Percentiles rank a stretch among this genome's conserved stretches.
These are phyloP conservation scores for Alternaria tenuissima DNA, from an alignment of 2,329 filamentous ascomycete genomes.

Conservation along the genomic window DNA sequence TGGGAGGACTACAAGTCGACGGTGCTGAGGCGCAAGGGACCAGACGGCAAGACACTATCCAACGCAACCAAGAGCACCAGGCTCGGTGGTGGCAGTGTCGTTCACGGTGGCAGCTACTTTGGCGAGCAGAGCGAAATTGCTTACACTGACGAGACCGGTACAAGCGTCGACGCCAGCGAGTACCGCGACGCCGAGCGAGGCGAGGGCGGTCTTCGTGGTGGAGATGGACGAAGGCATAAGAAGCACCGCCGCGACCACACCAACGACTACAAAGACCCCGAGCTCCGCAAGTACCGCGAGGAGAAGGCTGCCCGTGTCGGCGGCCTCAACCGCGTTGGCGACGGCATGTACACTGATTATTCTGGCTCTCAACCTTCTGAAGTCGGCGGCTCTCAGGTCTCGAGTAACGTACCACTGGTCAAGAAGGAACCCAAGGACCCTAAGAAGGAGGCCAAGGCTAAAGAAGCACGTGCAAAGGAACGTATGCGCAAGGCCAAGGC, in stretches of 20 bases:
- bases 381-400: constrained; percentile 58
- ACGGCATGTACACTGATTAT: constrained; percentile 82
- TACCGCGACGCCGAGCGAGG: constrained; percentile 53
- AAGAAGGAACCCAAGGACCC: constrained; percentile 49
- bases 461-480: constrained; percentile 56
- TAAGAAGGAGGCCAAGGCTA: constrained; percentile 50
- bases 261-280: constrained; percentile 61
- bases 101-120: constrained; percentile 68
- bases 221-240: constrained; percentile 48
- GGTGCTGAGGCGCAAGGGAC: constrained; percentile 85
- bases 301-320: constrained; percentile 88
- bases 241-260: constrained; percentile 63
- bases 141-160: constrained; percentile 57
- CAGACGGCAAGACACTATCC: constrained; percentile 84
- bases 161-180: constrained; percentile 54
- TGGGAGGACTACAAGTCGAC: constrained; percentile 99
- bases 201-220: constrained; percentile 53
- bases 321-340: constrained; percentile 82
- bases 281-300: constrained; percentile 83
- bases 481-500: constrained; percentile 59
- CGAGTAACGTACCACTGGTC: constrained; percentile 53
- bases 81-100: constrained; percentile 83
- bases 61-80: constrained; percentile 83
- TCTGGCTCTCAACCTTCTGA: constrained; percentile 70
- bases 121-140: constrained; percentile 50